Evolutionary conservation across 2,329 filamentous ascomycete genomes (phyloP).

Genomic region (Fusarium cicatricum): DNA sequence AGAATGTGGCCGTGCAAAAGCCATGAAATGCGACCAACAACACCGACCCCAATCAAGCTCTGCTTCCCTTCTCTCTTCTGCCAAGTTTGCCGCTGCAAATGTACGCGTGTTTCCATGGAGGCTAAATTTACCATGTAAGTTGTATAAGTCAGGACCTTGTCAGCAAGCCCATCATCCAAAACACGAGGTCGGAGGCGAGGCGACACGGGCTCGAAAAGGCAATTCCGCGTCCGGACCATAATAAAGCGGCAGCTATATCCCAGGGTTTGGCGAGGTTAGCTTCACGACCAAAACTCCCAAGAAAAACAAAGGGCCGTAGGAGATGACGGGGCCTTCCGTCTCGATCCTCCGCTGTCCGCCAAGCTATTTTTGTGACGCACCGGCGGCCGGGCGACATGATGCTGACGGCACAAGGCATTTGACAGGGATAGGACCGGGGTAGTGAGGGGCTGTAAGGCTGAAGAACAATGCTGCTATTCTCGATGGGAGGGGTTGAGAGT

Average conservation of each 20-base stretch:
- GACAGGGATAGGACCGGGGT: constrained; percentile 32
- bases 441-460: constrained; percentile 42
- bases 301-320: constrained; percentile 1
- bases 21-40: constrained; percentile 3
- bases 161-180: constrained; percentile 24
- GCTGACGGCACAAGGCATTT: constrained; percentile 21
- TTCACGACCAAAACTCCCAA: constrained; percentile 1
- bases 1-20: constrained; percentile 18
- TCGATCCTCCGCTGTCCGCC: constrained; percentile 16
- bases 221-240: constrained; percentile 12
- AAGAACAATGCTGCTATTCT: constrained; percentile 37
- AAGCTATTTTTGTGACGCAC: constrained; percentile 7
- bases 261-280: neutral
- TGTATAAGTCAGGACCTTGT: constrained; percentile 29
- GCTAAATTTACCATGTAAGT: neutral
- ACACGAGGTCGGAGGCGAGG: constrained; percentile 18
- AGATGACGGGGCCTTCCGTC: constrained; percentile 20
- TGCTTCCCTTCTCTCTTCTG: neutral
- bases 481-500: constrained; percentile 3
- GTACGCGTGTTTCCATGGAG: constrained; percentile 1
- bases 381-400: constrained; percentile 11
- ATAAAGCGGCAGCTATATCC: constrained; percentile 12
- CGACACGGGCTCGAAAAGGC: constrained; percentile 5
- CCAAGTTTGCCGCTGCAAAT: neutral
- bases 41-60: neutral